Percentiles rank a stretch among this genome's conserved stretches.
Conservation (phyloP, 2,329 filamentous ascomycete genomes). For the Fusarium lyarnte region DNA sequence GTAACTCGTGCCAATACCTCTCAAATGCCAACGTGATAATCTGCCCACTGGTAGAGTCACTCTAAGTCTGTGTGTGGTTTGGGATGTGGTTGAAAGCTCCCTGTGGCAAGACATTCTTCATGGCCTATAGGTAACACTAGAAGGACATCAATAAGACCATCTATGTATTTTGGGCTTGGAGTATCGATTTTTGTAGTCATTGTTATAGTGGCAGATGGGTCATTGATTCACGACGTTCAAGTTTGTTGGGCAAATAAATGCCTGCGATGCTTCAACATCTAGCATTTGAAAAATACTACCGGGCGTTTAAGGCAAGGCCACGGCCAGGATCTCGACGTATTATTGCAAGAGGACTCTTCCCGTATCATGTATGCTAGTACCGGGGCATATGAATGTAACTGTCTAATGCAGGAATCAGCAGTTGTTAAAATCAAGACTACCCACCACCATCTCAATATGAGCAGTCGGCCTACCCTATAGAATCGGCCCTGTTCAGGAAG, state of each 20-base stretch:
- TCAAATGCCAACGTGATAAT: neutral
- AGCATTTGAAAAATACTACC: neutral
- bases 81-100: too few relatives aligned
- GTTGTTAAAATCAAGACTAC: neutral
- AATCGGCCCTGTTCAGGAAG: neutral
- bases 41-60: too few relatives aligned
- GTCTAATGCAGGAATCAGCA: too few relatives aligned
- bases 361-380: too few relatives aligned
- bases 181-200: neutral
- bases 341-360: neutral
- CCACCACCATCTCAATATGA: too few relatives aligned
- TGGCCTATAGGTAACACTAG: neutral
- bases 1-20: neutral
- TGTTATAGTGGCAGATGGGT: neutral
- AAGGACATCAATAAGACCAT: neutral
- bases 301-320: neutral
- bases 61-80: neutral
- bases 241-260: neutral
- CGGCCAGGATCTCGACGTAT: neutral
- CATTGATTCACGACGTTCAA: neutral
- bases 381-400: neutral
- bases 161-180: neutral
- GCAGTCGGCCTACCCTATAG: neutral
- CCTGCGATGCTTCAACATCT: neutral
- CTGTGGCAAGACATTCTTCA: neutral